Conservation (phyloP, 257 asterid species). For the Scutellaria minor region DNA sequence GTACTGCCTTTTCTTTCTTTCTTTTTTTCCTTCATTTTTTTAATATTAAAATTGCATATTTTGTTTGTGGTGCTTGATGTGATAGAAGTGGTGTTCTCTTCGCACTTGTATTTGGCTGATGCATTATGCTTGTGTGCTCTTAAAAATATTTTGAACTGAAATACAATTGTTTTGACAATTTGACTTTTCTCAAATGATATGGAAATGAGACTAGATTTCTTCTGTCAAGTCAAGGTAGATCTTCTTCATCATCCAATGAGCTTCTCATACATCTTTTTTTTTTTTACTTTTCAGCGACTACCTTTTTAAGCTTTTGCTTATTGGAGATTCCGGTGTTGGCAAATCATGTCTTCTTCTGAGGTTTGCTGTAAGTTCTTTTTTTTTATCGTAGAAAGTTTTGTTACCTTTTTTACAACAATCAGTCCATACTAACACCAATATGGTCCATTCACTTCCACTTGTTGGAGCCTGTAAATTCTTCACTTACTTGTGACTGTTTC, state of each 20-base stretch:
- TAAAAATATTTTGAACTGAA: not conserved
- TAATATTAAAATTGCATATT: too few species aligned
- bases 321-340: constrained; percentile 82
- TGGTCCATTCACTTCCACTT: constrained; percentile 10
- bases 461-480: constrained; percentile 5
- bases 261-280: constrained; percentile 18
- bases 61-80: constrained; percentile 9
- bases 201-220: constrained; percentile 1
- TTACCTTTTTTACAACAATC: not conserved
- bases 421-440: not conserved
- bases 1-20: not conserved
- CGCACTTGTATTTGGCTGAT: not conserved
- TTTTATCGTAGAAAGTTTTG: not conserved
- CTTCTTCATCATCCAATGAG: constrained; percentile 21
- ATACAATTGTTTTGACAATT: not conserved
- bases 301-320: constrained; percentile 76
- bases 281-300: constrained; percentile 54
- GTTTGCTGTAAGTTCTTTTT: constrained; percentile 67
- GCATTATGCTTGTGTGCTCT: not conserved
- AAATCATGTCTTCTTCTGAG: constrained; percentile 78
- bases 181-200: constrained; percentile 10
- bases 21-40: not conserved
- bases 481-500: constrained; percentile 6
- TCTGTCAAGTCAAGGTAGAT: constrained; percentile 18
- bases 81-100: not conserved